Base-by-base conservation (phyloP, 257 asterid species). In the Lithospermum erythrorhizon region DNA sequence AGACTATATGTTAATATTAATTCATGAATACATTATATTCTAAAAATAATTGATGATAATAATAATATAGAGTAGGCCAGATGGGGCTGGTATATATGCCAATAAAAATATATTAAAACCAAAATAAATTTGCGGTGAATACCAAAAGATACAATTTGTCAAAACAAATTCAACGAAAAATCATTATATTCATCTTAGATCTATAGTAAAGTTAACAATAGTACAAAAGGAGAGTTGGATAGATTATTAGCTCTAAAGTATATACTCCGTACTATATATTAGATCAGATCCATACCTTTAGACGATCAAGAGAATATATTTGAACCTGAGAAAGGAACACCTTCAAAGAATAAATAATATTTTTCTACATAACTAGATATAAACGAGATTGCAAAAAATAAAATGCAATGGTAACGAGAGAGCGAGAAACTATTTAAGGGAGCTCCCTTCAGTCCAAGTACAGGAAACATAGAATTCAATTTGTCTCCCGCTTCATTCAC, bases 381-480 rank as follows among this genome's bases (percentile, higher is more conserved):
- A 41, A 41, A 1, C 16, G 4, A 9, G 1, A 41, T 2, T 41
- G 16, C 48, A 11, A 41, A 41, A 16, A 41, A 41, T 1, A 41
- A 41, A 2, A 41, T 35, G 15, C 7, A 8, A 14, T 9, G 47
- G 15, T 41, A 41, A 41, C 49, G 14, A 41, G 49, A 41, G 14
- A 52, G 22, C 9, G 21, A 52, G 10, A 52, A 52, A 52, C 2
- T 9, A 18, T 1, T 53, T n/a, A 63, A 87, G 94, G 94, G 97
- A 89, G 97, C 97, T 90, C 97, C 97, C 97, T 90, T 90, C 97
- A 90, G 97, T 90, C 96, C 97, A 90, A 90, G 87, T 69, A 82
- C 81, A 79, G 87, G 78, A 87, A 76, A 78, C 72, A 61, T 74
- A 78, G 63, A 86, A 75, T 68, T 52, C 93, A 82, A 68, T 66